Conservation (phyloP, 768 basidiomycete genomes). For the Ephemerocybe angulata region DNA sequence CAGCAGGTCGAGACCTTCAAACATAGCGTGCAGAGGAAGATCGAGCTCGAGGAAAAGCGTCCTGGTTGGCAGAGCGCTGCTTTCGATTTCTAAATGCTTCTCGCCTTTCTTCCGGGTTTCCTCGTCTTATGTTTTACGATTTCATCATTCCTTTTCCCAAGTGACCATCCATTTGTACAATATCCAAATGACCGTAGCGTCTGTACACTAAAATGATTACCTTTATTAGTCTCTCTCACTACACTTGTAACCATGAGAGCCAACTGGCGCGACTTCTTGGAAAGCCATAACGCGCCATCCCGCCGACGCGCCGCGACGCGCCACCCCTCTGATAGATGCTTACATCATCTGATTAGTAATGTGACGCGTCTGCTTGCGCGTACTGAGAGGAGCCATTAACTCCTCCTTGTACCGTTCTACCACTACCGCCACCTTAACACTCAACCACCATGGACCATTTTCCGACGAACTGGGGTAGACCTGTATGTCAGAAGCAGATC, state of each 20-base stretch:
- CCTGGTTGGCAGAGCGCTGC: constrained; percentile 49
- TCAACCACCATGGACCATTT: constrained; percentile 67
- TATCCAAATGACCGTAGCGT: too few species aligned
- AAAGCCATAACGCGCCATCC: too few species aligned
- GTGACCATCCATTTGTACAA: too few species aligned
- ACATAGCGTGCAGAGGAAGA: constrained; percentile 41
- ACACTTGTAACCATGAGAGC: too few species aligned
- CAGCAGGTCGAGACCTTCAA: constrained; percentile 40
- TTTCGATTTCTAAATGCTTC: constrained; percentile 34
- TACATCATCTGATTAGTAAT: constrained; percentile 26
- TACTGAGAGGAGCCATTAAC: constrained; percentile 8
- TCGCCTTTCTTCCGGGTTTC: background rate
- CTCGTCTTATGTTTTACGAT: background rate
- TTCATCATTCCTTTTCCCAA: background rate
- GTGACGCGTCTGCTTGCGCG: constrained; percentile 31
- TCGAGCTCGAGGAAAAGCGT: constrained; percentile 29
- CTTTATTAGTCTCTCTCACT: too few species aligned
- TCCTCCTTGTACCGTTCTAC: constrained; percentile 3
- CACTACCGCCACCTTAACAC: background rate
- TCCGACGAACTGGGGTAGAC: constrained; percentile 80
- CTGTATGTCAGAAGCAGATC: constrained; percentile 41
- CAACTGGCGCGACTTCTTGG: too few species aligned
- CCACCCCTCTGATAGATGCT: too few species aligned
- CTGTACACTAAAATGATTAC: too few species aligned
- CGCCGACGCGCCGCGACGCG: too few species aligned